These are phyloP conservation scores for Fomitiporia mediterranea DNA, from an alignment of 1,284 basidiomycete genomes.

Conservation along the genomic window DNA sequence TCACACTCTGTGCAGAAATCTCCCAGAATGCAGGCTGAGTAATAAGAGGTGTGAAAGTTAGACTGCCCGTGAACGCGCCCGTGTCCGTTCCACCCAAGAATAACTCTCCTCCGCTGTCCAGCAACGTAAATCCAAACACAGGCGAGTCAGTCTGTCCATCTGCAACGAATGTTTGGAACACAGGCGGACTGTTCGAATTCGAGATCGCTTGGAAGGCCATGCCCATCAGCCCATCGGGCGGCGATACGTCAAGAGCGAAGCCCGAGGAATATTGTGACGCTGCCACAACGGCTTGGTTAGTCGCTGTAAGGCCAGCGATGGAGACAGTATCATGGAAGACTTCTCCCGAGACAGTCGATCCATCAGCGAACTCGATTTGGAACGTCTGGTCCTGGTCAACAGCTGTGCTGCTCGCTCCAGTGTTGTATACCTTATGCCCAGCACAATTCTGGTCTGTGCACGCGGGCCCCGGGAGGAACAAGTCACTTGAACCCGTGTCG, in stretches of 20 bases:
- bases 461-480: conserved; percentile 22
- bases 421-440: conserved; percentile 23
- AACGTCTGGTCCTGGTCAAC: conserved; percentile 19
- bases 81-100: conserved; percentile 46
- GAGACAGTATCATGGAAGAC: conserved; percentile 27
- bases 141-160: conserved; percentile 31
- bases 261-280: conserved; percentile 42
- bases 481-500: conserved; percentile 24
- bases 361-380: conserved; percentile 23
- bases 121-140: conserved; percentile 47
- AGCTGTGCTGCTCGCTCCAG: conserved; percentile 17
- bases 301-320: conserved; percentile 24
- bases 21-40: conserved; percentile 29
- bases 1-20: conserved; percentile 25
- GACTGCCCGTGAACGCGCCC: conserved; percentile 14
- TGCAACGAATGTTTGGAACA: conserved; percentile 30
- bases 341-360: conserved; percentile 22
- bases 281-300: conserved; percentile 33
- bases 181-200: conserved; percentile 19
- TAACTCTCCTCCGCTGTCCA: conserved; percentile 43
- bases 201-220: conserved; percentile 30
- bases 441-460: conserved; percentile 23
- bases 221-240: conserved; percentile 43
- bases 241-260: conserved; percentile 33
- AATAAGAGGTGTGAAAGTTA: conserved; percentile 17